Conservation (phyloP, 495 filamentous ascomycete genomes). For the Tuber aestivum region DNA sequence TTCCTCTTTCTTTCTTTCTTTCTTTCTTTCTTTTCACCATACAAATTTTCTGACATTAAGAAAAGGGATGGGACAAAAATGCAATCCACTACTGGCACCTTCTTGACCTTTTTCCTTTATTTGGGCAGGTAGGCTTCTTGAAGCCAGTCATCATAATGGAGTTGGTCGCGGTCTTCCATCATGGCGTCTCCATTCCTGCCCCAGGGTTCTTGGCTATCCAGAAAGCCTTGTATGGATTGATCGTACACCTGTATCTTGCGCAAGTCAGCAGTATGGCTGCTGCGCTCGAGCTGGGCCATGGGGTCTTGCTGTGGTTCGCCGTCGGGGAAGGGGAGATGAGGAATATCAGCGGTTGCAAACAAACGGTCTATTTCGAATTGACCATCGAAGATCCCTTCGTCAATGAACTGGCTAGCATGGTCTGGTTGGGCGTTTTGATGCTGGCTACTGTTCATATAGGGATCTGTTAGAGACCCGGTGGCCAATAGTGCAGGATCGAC, state of each 20-base stretch:
- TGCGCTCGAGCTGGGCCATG: constrained; percentile 15
- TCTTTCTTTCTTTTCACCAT: constrained; percentile 2
- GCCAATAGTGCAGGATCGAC: constrained; percentile 41
- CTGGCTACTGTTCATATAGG: constrained; percentile 13
- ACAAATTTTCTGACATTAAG: not conserved
- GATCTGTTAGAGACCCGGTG: constrained; percentile 9
- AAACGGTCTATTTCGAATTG: constrained; percentile 38
- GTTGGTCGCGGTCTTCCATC: constrained; percentile 22
- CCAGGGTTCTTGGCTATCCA: constrained; percentile 38
- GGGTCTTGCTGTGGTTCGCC: constrained; percentile 16
- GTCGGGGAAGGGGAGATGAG: constrained; percentile 28
- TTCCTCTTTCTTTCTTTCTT: too few species aligned
- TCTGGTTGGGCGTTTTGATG: constrained; percentile 18
- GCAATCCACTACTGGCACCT: not conserved
- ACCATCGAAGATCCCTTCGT: constrained; percentile 30
- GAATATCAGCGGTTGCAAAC: constrained; percentile 30
- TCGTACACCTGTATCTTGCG: constrained; percentile 37
- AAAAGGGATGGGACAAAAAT: not conserved
- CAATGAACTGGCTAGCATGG: constrained; percentile 22
- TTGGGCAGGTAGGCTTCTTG: constrained; percentile 14
- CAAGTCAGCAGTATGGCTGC: constrained; percentile 19
- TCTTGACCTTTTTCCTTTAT: not conserved
- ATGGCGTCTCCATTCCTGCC: constrained; percentile 26
- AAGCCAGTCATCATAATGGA: constrained; percentile 42
- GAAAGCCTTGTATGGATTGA: constrained; percentile 38